A percentile compares a stretch with the other conserved stretches of the same genome.
phyloP scores from a whole-genome alignment of 1,284 basidiomycete species.

The Phaffia rhodozyma region DNA sequence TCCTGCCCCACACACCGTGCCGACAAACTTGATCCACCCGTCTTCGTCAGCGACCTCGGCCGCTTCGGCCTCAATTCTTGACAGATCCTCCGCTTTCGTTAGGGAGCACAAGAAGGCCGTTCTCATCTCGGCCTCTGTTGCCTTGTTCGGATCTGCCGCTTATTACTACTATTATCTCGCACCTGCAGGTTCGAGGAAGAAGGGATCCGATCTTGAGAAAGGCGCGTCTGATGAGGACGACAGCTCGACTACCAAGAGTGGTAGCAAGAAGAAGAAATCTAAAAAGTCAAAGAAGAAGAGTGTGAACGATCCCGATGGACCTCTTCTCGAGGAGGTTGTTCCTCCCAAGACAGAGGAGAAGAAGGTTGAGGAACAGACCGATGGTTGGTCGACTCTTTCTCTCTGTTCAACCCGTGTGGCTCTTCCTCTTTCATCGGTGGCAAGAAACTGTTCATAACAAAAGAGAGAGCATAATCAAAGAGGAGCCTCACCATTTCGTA shows the following conservation, averaged over 20 bases:
- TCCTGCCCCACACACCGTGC: constrained; percentile 3
- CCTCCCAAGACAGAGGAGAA: constrained; percentile 22
- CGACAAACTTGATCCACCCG: constrained; percentile 4
- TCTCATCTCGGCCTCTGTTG: constrained; percentile 52
- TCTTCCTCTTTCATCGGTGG: constrained; percentile 6
- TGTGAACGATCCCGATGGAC: constrained; percentile 43
- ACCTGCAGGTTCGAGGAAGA: constrained; percentile 28
- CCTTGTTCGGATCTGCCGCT: constrained; percentile 60
- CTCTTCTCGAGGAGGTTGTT: constrained; percentile 58
- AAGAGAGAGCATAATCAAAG: constrained; percentile 16
- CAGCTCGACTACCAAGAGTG: constrained; percentile 20
- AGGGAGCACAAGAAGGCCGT: constrained; percentile 60
- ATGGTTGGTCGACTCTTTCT: neutral
- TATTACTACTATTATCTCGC: constrained; percentile 39
- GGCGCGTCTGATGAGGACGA: constrained; percentile 43
- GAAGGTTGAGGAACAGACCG: constrained; percentile 8
- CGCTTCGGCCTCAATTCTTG: constrained; percentile 13
- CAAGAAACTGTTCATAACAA: constrained; percentile 7
- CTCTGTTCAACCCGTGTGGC: neutral
- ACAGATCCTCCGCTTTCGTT: constrained; percentile 42
- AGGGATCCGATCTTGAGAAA: constrained; percentile 37
- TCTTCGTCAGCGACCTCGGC: neutral
- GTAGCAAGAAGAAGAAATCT: constrained; percentile 45
- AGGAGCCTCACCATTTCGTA: constrained; percentile 21
- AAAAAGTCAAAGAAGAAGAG: constrained; percentile 42